Conservation (phyloP, 805 yeast genomes). For the Cyberlindnera maclurae region DNA sequence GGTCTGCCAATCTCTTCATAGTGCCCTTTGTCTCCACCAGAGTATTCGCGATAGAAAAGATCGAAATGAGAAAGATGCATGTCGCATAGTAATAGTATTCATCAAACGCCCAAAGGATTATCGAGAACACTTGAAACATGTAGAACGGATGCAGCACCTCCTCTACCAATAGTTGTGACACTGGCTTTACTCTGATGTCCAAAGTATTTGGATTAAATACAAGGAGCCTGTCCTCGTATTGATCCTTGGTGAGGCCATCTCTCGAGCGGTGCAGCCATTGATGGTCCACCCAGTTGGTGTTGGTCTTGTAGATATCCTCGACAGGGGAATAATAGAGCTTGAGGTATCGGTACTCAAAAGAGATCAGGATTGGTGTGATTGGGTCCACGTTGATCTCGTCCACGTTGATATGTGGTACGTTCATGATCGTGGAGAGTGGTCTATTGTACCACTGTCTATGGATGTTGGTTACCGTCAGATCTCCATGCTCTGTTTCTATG, state of each 20-base stretch:
- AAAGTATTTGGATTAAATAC: constrained; percentile 78
- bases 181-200: constrained; percentile 67
- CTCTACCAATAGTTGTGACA: constrained; percentile 59
- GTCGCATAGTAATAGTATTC: constrained; percentile 89
- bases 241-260: constrained; percentile 62
- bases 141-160: constrained; percentile 95
- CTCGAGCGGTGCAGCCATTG: constrained; percentile 62
- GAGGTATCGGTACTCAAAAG: constrained; percentile 78
- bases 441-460: constrained; percentile 58
- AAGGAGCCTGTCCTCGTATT: constrained; percentile 56
- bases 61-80: constrained; percentile 83
- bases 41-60: constrained; percentile 73
- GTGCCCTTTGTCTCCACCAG: constrained; percentile 80
- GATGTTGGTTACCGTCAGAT: constrained; percentile 55
- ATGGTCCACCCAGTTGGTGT: constrained; percentile 79
- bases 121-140: constrained; percentile 88
- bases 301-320: constrained; percentile 78
- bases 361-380: constrained; percentile 57
- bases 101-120: constrained; percentile 86
- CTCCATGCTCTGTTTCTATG: constrained; percentile 91
- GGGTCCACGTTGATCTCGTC: constrained; percentile 23
- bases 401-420: constrained; percentile 23
- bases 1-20: constrained; percentile 59
- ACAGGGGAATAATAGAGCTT: constrained; percentile 77
- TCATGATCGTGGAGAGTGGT: constrained; percentile 62